Evolutionary conservation across 805 yeast genomes (phyloP).

Genomic region (Metschnikowia noctiluminum): DNA sequence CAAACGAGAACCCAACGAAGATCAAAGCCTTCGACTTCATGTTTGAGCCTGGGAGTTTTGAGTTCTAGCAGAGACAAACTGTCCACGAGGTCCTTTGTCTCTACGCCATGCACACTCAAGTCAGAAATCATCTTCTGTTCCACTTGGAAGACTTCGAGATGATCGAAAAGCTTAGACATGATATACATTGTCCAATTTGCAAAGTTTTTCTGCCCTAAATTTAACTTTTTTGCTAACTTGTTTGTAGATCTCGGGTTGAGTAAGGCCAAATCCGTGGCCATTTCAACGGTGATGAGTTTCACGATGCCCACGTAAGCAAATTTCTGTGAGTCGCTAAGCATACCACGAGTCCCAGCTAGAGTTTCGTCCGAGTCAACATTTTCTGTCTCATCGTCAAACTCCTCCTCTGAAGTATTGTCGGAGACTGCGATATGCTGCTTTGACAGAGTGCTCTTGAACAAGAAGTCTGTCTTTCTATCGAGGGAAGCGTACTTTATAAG

Average conservation of each 20-base stretch:
- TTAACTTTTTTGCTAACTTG: constrained; percentile 56
- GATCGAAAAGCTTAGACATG: constrained; percentile 69
- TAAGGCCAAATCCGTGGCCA: constrained; percentile 76
- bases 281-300: constrained; percentile 68
- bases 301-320: constrained; percentile 89
- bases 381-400: constrained; percentile 39
- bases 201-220: constrained; percentile 69
- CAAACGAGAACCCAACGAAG: constrained; percentile 92
- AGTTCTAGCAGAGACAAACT: constrained; percentile 47
- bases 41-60: constrained; percentile 12
- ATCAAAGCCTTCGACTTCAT: constrained; percentile 40
- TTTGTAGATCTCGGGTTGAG: constrained; percentile 50
- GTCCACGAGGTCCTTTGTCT: constrained; percentile 64
- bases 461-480: constrained; percentile 50
- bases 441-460: constrained; percentile 43
- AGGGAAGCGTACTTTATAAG: constrained; percentile 61
- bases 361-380: constrained; percentile 55
- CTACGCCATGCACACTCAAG: constrained; percentile 78
- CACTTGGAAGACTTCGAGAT: constrained; percentile 70
- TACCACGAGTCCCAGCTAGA: constrained; percentile 71
- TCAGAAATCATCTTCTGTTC: constrained; percentile 87
- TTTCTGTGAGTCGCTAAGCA: constrained; percentile 80
- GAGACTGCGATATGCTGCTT: too few relatives aligned
- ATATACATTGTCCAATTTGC: constrained; percentile 81
- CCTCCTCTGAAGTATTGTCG: constrained; percentile 28